These are phyloP conservation scores for Kazachstania bromeliacearum DNA, from an alignment of 805 yeast genomes.

Conservation along the genomic window DNA sequence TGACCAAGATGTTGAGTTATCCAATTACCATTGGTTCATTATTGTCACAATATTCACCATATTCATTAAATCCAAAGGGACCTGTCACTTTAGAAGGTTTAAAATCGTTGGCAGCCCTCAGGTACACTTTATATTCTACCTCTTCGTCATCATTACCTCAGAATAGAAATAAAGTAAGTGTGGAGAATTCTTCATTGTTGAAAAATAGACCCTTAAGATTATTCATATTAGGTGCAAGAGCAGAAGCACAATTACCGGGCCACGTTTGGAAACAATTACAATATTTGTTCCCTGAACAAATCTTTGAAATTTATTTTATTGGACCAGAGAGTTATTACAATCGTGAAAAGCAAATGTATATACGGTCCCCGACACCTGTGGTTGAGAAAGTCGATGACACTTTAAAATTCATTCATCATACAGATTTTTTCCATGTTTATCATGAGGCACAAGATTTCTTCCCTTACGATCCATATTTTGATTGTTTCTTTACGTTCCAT, in stretches of 20 bases:
- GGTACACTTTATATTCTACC: conserved; percentile 80
- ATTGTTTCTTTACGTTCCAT: conserved; percentile 86
- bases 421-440: conserved; percentile 82
- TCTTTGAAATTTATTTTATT: conserved; percentile 80
- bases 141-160: neutral
- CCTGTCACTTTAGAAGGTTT: conserved; percentile 87
- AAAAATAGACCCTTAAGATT: conserved; percentile 85
- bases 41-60: conserved; percentile 79
- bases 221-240: conserved; percentile 83
- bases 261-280: conserved; percentile 94
- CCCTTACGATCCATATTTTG: conserved; percentile 96
- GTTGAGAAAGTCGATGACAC: conserved; percentile 65
- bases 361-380: conserved; percentile 45
- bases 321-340: conserved; percentile 90
- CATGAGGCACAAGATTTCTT: conserved; percentile 90
- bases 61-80: conserved; percentile 70
- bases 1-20: conserved; percentile 86
- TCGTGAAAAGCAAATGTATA: conserved; percentile 52
- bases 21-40: conserved; percentile 84
- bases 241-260: conserved; percentile 88
- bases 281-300: conserved; percentile 71
- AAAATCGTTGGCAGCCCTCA: conserved; percentile 83
- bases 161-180: neutral
- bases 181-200: neutral
- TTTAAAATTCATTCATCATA: conserved; percentile 69